phyloP scores from a whole-genome alignment of 345 rosid species.

The Excoecaria cochinchinensis region DNA sequence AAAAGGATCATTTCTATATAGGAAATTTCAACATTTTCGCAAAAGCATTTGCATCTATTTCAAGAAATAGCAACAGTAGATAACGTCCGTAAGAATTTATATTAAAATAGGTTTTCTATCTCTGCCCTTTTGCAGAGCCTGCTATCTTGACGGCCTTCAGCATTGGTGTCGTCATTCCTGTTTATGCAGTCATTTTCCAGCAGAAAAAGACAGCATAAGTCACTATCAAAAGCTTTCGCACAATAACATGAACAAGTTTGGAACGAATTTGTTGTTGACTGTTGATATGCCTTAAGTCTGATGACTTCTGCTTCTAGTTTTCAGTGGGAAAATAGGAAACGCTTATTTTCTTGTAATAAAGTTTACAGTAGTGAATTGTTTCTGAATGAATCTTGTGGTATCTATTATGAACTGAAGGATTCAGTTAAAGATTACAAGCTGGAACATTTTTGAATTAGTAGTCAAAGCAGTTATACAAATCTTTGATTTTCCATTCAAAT shows the following conservation, averaged over 20 bases:
- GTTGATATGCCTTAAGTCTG: constrained; percentile 1
- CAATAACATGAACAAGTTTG: constrained; percentile 28
- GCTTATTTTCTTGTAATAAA: constrained; percentile 16
- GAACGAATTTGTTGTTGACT: constrained; percentile 9
- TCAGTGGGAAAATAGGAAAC: constrained; percentile 3
- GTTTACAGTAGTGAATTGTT: not conserved
- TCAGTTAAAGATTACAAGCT: too few species aligned
- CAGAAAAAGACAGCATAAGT: constrained; percentile 76
- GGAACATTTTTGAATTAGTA: too few species aligned
- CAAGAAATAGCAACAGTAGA: too few species aligned
- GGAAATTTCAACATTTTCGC: too few species aligned
- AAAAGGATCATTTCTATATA: too few species aligned
- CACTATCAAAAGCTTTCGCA: not conserved
- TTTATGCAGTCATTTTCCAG: constrained; percentile 91
- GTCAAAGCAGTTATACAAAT: too few species aligned
- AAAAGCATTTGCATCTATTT: too few species aligned
- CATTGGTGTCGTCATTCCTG: constrained; percentile 79
- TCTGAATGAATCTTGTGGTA: not conserved
- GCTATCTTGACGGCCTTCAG: constrained; percentile 83
- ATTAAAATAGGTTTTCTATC: too few species aligned
- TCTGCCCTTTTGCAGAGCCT: too few species aligned
- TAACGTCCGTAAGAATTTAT: too few species aligned
- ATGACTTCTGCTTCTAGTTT: not conserved
- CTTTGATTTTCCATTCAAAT: too few species aligned
- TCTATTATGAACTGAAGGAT: too few species aligned